phyloP scores from a whole-genome alignment of 306 rosid species.

The Malus asiatica region DNA sequence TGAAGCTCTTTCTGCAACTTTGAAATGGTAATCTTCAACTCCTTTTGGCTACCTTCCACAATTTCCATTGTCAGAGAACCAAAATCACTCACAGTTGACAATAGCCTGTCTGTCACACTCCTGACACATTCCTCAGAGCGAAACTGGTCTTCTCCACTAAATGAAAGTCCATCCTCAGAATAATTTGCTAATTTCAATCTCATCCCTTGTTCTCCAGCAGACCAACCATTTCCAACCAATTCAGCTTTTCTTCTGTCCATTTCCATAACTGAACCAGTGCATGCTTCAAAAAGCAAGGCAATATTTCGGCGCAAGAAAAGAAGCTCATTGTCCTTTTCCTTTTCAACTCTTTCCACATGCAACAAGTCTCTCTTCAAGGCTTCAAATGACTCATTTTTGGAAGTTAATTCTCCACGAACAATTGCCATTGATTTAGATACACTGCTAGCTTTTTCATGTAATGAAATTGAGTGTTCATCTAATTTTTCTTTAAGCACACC shows the following conservation, averaged over 20 bases:
- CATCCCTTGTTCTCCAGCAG: constrained; percentile 24
- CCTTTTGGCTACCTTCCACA: constrained; percentile 51
- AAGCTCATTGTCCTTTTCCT: constrained; percentile 49
- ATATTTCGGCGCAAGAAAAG: constrained; percentile 43
- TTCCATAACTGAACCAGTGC: constrained; percentile 43
- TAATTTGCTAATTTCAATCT: constrained; percentile 2
- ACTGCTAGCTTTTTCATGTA: constrained; percentile 42
- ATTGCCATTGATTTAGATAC: constrained; percentile 35
- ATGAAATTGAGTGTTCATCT: constrained; percentile 37
- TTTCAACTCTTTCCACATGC: constrained; percentile 20
- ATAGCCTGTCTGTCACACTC: constrained; percentile 53
- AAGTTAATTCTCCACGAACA: constrained; percentile 50
- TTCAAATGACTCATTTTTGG: constrained; percentile 54
- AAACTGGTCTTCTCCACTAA: constrained; percentile 13
- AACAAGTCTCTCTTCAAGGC: constrained; percentile 45
- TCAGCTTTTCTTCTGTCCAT: constrained; percentile 55
- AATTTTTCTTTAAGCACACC: constrained; percentile 50
- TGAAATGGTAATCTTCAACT: constrained; percentile 58
- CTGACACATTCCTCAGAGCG: constrained; percentile 55
- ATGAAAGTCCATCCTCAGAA: constrained; percentile 14
- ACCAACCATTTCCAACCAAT: constrained; percentile 44
- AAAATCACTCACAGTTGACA: constrained; percentile 57
- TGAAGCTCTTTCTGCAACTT: constrained; percentile 83
- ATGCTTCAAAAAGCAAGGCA: constrained; percentile 59
- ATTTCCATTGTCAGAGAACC: constrained; percentile 52